Base-by-base conservation (phyloP, 352 stramenopile genomes). In the Globisporangium splendens region DNA sequence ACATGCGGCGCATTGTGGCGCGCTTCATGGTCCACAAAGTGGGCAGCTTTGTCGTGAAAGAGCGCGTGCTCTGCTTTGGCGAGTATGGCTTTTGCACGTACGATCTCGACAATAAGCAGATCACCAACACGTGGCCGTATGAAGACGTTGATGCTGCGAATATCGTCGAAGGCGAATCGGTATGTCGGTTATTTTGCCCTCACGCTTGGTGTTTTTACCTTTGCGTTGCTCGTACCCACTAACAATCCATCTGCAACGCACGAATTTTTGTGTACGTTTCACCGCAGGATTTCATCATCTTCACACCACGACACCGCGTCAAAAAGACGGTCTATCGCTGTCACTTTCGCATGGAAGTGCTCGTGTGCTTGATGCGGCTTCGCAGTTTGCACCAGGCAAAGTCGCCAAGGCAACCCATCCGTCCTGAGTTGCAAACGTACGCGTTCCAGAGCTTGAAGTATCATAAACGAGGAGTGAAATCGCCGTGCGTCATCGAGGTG, bases 21-120 rank as follows among this genome's bases (percentile, higher is more conserved):
- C 83, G 83, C 56, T 93, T 88, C 63, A 90, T 91, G 81, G 82
- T 93, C 54, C 75, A 88, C 69, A 93, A 91, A 54, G 81, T 93
- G 51, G 81, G 81, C 56, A 87, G 72, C 61, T 93, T 93, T 57
- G 79, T 88, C 48, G 69, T 89, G n/a, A 93, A 93, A 59, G 83
- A 91, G 66, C 83, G 83, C 53, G 81, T 91, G 60, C 57, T 93
- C 44, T 89, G 81, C 68, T 88, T 93, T n/a, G 78, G 73, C 20
- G 78, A 88, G 50, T 73, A 79, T 47, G 73, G 69, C 15, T 93
- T 93, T 55, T 91, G 63, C 39, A 93, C 83, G 17, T 72, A 86
- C 59, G 81, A 91, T 48, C 62, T 69, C 11, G 83, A 93, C 59
- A 86, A 68, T 49, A 78, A 90, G 46, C 64, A 79, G 49, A 62